Percentiles rank a stretch among this genome's conserved stretches.
Conservation (phyloP, 1,139 yeast genomes). For the Zygosaccharomyces pseudobailii region DNA sequence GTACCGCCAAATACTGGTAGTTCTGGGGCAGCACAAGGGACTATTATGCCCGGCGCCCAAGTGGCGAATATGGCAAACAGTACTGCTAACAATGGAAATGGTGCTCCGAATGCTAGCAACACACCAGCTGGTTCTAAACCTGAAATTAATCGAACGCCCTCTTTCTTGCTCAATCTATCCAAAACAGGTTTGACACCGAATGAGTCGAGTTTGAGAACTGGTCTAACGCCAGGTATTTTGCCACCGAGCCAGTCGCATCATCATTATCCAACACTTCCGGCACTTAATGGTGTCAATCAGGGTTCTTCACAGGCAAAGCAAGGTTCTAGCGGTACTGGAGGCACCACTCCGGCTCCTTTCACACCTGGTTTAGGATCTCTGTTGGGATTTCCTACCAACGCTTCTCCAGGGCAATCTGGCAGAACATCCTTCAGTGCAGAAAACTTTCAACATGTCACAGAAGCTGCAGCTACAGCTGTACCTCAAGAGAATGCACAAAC, state of each 20-base stretch:
- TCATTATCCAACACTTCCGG: conserved; percentile 29
- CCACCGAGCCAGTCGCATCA: conserved; percentile 14
- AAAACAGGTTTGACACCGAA: conserved; percentile 67
- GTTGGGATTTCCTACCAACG: conserved; percentile 33
- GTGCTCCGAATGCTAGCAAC: background rate
- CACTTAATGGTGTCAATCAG: conserved; percentile 30
- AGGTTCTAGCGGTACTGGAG: conserved; percentile 24
- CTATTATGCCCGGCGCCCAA: background rate
- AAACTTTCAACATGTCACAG: conserved; percentile 16
- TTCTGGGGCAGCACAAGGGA: background rate
- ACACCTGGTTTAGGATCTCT: conserved; percentile 44
- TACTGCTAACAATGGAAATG: background rate
- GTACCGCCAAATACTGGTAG: conserved; percentile 16
- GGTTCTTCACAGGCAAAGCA: conserved; percentile 40
- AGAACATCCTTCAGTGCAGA: conserved; percentile 10
- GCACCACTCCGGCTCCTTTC: conserved; percentile 24
- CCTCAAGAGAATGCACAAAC: conserved; percentile 7
- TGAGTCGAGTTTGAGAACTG: conserved; percentile 61
- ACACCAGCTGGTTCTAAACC: background rate
- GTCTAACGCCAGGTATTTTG: conserved; percentile 49
- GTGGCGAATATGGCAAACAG: background rate
- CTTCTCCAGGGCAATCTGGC: conserved; percentile 16
- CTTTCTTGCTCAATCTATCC: conserved; percentile 32
- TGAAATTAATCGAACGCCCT: conserved; percentile 12
- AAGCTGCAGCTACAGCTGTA: conserved; percentile 19